Percentiles rank a stretch among this genome's conserved stretches.
Evolutionary conservation across 2,329 filamentous ascomycete species (phyloP).

Genomic region (Lachnellula willkommii): DNA sequence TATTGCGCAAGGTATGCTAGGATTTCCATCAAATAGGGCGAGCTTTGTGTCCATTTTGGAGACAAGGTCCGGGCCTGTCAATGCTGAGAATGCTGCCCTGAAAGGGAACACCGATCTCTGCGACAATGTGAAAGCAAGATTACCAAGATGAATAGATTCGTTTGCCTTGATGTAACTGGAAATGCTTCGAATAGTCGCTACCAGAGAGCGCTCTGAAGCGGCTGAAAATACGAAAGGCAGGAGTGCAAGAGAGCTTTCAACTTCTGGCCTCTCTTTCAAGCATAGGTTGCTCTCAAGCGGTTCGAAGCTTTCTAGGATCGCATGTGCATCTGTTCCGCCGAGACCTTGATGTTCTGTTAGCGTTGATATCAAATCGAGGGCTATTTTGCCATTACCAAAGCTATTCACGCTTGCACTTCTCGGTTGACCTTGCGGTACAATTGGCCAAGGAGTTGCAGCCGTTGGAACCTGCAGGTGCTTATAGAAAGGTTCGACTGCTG

Average conservation of each 20-base stretch:
- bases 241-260: neutral
- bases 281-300: neutral
- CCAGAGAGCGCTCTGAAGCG: slow-evolving; percentile 5
- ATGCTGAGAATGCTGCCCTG: slow-evolving; percentile 1
- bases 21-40: neutral
- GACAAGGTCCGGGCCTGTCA: neutral
- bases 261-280: neutral
- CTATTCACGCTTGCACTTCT: slow-evolving; percentile 14
- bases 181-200: neutral
- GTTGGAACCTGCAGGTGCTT: neutral
- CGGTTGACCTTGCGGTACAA: neutral
- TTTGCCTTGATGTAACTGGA: neutral
- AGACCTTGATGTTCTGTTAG: slow-evolving; percentile 34
- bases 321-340: slow-evolving; percentile 23
- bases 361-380: slow-evolving; percentile 38
- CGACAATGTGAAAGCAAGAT: slow-evolving; percentile 4
- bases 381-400: slow-evolving; percentile 43
- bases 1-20: neutral
- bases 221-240: slow-evolving; percentile 14
- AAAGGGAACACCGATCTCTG: slow-evolving; percentile 1
- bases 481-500: slow-evolving; percentile 21
- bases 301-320: slow-evolving; percentile 28
- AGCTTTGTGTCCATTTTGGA: slow-evolving; percentile 2
- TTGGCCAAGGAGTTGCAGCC: slow-evolving; percentile 6
- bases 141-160: neutral